Evolutionary conservation across 345 rosid genomes (phyloP).

Genomic region (Citrus mangshanensis): DNA sequence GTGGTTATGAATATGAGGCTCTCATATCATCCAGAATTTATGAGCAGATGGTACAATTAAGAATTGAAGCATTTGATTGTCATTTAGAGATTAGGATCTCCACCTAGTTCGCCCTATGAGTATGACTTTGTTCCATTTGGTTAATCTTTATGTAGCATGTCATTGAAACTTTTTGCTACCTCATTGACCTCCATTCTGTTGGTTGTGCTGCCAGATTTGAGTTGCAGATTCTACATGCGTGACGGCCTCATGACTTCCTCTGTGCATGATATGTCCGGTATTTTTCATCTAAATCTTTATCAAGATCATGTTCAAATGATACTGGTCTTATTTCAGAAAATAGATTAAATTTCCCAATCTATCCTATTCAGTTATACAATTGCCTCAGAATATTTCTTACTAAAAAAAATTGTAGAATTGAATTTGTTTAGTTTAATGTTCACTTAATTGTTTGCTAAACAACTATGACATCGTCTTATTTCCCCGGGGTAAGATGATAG

Average conservation of each 20-base stretch:
- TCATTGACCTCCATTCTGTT: neutral
- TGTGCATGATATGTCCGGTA: slow-evolving; percentile 53
- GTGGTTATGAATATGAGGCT: neutral
- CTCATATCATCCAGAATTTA: neutral
- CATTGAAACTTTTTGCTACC: neutral
- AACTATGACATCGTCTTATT: neutral
- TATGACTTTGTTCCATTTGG: neutral
- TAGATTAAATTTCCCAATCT: neutral
- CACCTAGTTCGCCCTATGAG: neutral
- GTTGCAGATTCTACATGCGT: slow-evolving; percentile 14
- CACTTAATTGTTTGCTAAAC: neutral
- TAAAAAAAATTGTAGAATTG: neutral
- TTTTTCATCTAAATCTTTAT: slow-evolving; percentile 11
- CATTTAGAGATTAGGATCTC: neutral
- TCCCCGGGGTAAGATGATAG: neutral
- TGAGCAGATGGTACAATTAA: neutral
- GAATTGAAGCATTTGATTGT: neutral
- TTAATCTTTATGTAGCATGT: neutral
- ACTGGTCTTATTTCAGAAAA: neutral
- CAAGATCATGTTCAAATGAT: slow-evolving; percentile 2
- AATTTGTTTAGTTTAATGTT: neutral
- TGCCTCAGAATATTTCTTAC: neutral
- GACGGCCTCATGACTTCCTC: slow-evolving; percentile 55
- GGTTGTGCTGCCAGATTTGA: slow-evolving; percentile 26
- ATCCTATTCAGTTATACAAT: neutral